Percentiles rank a stretch among this genome's conserved stretches.
Conservation (phyloP, 179 eudicot species). For the Camellia oleifera region DNA sequence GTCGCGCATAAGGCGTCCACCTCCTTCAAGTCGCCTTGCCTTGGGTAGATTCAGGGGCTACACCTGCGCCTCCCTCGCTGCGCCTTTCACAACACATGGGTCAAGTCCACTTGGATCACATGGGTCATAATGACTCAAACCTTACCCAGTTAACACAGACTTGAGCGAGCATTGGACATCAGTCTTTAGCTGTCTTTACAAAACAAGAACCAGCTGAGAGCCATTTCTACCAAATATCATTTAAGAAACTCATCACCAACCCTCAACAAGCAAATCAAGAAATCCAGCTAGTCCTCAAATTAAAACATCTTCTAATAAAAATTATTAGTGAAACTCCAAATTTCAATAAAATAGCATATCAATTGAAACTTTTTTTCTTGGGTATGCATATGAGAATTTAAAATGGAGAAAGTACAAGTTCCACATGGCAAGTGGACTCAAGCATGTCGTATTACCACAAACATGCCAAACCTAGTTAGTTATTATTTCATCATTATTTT, state of each 20-base stretch:
- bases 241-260: too few relatives aligned
- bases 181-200: background rate
- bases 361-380: background rate
- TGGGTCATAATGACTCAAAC: too few relatives aligned
- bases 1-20: too few relatives aligned
- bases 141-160: background rate
- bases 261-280: background rate
- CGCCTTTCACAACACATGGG: too few relatives aligned
- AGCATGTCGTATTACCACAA: background rate
- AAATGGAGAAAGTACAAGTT: background rate
- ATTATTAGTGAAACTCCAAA: background rate
- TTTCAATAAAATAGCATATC: background rate
- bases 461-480: background rate
- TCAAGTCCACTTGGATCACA: too few relatives aligned
- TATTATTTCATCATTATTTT: too few relatives aligned
- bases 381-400: background rate
- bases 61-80: too few relatives aligned
- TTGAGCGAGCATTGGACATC: background rate
- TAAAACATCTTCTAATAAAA: too few relatives aligned
- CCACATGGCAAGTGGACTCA: background rate
- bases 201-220: constrained; percentile 2
- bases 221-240: background rate
- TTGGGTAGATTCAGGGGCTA: too few relatives aligned
- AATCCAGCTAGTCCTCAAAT: background rate
- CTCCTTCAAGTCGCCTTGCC: too few relatives aligned